Conservation (phyloP, 1,139 yeast species). For the Suhomyces atakaporum region DNA sequence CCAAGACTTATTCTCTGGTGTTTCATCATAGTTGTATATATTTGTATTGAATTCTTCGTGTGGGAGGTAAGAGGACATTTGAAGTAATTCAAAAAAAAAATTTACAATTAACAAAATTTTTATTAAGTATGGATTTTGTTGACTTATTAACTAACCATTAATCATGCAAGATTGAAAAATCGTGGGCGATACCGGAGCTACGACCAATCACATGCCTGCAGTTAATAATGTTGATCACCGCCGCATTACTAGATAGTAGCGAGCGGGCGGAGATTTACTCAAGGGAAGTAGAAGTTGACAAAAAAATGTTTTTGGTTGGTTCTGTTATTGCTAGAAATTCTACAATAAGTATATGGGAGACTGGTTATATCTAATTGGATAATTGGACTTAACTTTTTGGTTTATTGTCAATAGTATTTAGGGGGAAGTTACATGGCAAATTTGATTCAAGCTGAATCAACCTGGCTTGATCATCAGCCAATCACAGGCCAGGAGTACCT, state of each 20-base stretch:
- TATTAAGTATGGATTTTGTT: neutral
- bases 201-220: constrained; percentile 11
- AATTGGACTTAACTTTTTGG: too few relatives aligned
- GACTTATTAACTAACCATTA: neutral
- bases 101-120: constrained; percentile 3
- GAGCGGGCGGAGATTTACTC: constrained; percentile 2
- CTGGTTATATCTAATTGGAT: too few relatives aligned
- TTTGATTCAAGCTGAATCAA: too few relatives aligned
- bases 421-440: neutral
- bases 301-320: too few relatives aligned
- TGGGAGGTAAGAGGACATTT: constrained; percentile 37
- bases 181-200: constrained; percentile 2
- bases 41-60: constrained; percentile 43
- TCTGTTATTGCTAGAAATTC: too few relatives aligned
- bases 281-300: too few relatives aligned
- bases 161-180: neutral
- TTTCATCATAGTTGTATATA: constrained; percentile 69
- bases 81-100: constrained; percentile 7
- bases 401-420: too few relatives aligned
- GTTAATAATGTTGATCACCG: constrained; percentile 7
- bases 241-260: constrained; percentile 7
- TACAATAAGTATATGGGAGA: too few relatives aligned
- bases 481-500: neutral
- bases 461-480: neutral
- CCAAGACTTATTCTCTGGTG: constrained; percentile 84